Conservation (phyloP, 148 eudicot genomes). For the Persicaria tinctoria region DNA sequence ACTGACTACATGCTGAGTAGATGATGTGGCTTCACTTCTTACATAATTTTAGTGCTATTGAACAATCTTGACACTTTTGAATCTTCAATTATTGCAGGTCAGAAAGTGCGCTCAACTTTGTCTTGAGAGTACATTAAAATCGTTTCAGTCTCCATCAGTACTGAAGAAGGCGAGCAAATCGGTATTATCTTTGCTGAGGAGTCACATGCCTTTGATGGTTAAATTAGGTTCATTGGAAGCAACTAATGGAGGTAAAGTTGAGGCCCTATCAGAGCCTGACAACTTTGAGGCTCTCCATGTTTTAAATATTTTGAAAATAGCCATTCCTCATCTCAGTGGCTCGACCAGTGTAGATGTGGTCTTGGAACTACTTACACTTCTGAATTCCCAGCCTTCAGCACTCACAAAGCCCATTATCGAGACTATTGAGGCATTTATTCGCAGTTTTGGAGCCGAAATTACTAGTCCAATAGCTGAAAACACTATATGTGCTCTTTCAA, state of each 20-base stretch:
- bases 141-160: slow-evolving; percentile 31
- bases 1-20: background rate
- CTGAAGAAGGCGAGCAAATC: slow-evolving; percentile 52
- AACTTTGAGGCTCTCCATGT: slow-evolving; percentile 57
- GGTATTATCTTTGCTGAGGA: slow-evolving; percentile 41
- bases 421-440: slow-evolving; percentile 46
- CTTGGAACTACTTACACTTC: slow-evolving; percentile 38
- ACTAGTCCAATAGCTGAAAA: slow-evolving; percentile 30
- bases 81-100: slow-evolving; percentile 36
- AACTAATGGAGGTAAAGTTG: slow-evolving; percentile 23
- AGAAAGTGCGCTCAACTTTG: slow-evolving; percentile 75
- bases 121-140: slow-evolving; percentile 48
- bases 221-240: slow-evolving; percentile 26
- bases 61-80: background rate
- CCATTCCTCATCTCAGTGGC: slow-evolving; percentile 51
- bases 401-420: slow-evolving; percentile 53
- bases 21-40: background rate
- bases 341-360: slow-evolving; percentile 32
- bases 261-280: slow-evolving; percentile 35
- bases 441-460: slow-evolving; percentile 30
- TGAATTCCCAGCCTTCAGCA: slow-evolving; percentile 34
- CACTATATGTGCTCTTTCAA: slow-evolving; percentile 33
- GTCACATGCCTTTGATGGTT: slow-evolving; percentile 34
- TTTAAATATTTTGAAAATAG: slow-evolving; percentile 45
- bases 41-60: background rate